Conservation (phyloP, 768 basidiomycete species). For the Lactarius hatsudake region DNA sequence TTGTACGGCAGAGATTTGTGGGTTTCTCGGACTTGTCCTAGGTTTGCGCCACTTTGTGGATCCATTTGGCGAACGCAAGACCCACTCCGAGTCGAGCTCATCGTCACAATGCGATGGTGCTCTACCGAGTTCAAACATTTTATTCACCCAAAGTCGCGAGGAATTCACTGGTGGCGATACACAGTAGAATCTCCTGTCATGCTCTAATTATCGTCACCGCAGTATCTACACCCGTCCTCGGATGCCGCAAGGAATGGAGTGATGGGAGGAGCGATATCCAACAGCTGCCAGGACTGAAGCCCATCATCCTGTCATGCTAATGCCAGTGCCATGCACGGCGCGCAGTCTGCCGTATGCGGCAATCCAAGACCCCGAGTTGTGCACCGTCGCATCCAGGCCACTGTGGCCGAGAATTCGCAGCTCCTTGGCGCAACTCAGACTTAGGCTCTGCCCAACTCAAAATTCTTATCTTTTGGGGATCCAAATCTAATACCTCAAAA, state of each 20-base stretch:
- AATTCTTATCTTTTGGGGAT: not conserved
- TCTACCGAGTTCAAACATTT: not conserved
- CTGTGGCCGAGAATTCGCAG: not conserved
- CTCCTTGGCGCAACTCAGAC: not conserved
- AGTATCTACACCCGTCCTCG: not conserved
- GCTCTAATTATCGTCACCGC: slow-evolving; percentile 8
- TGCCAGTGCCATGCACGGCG: not conserved
- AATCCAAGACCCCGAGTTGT: not conserved
- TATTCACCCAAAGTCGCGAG: not conserved
- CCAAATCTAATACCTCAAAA: slow-evolving; percentile 1
- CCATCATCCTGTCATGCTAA: not conserved
- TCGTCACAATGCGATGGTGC: not conserved
- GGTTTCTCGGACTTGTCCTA: not conserved
- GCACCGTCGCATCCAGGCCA: not conserved
- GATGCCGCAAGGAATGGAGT: slow-evolving; percentile 1
- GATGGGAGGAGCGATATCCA: slow-evolving; percentile 1
- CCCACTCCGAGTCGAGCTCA: not conserved
- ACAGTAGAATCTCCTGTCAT: not conserved
- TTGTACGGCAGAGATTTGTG: not conserved
- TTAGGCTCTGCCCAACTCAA: not conserved
- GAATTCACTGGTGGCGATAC: not conserved
- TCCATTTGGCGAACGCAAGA: not conserved
- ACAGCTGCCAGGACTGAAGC: not conserved
- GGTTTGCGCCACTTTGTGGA: not conserved
- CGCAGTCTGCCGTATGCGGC: not conserved